Evolutionary conservation across 2,329 filamentous ascomycete species (phyloP).

Genomic region (Exophiala calicioides): DNA sequence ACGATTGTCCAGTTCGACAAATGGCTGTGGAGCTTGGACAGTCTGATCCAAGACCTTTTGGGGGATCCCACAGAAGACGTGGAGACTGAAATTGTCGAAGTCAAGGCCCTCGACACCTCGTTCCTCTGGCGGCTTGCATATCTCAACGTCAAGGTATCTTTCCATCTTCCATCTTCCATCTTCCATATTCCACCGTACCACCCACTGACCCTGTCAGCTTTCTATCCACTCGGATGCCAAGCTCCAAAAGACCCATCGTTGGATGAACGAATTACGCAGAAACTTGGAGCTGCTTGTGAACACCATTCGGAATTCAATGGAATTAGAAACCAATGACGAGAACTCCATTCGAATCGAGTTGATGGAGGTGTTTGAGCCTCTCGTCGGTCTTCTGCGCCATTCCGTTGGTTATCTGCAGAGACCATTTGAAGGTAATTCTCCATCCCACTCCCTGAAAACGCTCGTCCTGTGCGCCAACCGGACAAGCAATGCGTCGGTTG

Average conservation of each 20-base stretch:
- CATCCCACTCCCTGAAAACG: too few relatives aligned
- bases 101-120: conserved; percentile 11
- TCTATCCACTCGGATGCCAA: conserved; percentile 2
- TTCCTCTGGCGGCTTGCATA: conserved; percentile 7
- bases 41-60: conserved; percentile 4
- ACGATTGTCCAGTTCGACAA: conserved; percentile 6
- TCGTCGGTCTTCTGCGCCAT: conserved; percentile 4
- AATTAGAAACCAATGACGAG: conserved; percentile 2
- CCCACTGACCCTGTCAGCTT: too few relatives aligned
- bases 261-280: conserved; percentile 11
- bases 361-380: conserved; percentile 6
- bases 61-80: not conserved
- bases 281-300: conserved; percentile 9
- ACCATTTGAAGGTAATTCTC: conserved; percentile 7
- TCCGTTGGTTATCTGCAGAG: conserved; percentile 9
- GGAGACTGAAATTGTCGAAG: conserved; percentile 4
- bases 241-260: conserved; percentile 8
- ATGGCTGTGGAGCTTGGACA: conserved; percentile 11
- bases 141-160: conserved; percentile 9
- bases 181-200: too few relatives aligned
- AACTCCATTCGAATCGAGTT: conserved; percentile 13
- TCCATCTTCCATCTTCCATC: not conserved
- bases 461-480: too few relatives aligned
- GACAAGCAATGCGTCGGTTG: not conserved
- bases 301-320: conserved; percentile 1